Conservation (phyloP, 108 stramenopile species). For the Pseudonitzschia delicatissima region DNA sequence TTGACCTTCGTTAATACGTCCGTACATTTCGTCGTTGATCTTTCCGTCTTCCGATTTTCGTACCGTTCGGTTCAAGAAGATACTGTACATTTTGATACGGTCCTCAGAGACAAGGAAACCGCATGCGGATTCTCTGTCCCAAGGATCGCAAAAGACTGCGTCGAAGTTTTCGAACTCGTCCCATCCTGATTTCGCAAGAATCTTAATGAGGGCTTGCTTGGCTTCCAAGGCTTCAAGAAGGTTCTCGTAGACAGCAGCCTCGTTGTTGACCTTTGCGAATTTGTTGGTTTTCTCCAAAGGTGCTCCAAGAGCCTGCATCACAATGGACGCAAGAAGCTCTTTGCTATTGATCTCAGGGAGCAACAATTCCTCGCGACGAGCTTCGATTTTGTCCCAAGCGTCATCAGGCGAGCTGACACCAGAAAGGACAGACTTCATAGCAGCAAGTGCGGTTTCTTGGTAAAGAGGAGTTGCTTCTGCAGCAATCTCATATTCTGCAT, state of each 20-base stretch:
- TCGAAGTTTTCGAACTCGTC: conserved; percentile 69
- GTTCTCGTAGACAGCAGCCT: conserved; percentile 67
- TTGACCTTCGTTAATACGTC: conserved; percentile 49
- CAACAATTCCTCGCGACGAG: conserved; percentile 64
- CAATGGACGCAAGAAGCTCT: conserved; percentile 59
- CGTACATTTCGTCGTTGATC: conserved; percentile 57
- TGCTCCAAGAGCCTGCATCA: conserved; percentile 73
- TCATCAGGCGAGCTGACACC: conserved; percentile 46
- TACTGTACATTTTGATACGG: conserved; percentile 71
- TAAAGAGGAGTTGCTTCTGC: conserved; percentile 61
- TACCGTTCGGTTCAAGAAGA: conserved; percentile 62
- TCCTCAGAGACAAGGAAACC: conserved; percentile 58
- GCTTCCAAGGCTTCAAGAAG: conserved; percentile 70
- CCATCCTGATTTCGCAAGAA: conserved; percentile 71
- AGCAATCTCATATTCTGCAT: conserved; percentile 61
- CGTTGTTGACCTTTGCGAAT: conserved; percentile 79
- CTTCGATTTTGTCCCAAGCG: conserved; percentile 68
- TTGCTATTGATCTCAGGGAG: conserved; percentile 53
- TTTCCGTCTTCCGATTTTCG: conserved; percentile 55
- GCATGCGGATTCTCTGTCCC: conserved; percentile 61
- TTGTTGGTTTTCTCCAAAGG: conserved; percentile 65
- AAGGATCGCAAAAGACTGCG: conserved; percentile 68
- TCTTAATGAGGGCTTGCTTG: conserved; percentile 57
- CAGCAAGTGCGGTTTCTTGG: conserved; percentile 56
- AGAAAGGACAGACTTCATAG: conserved; percentile 54